These are phyloP conservation scores for Cryptococcus neoformans DNA, from an alignment of 1,284 basidiomycete genomes.

Conservation along the genomic window DNA sequence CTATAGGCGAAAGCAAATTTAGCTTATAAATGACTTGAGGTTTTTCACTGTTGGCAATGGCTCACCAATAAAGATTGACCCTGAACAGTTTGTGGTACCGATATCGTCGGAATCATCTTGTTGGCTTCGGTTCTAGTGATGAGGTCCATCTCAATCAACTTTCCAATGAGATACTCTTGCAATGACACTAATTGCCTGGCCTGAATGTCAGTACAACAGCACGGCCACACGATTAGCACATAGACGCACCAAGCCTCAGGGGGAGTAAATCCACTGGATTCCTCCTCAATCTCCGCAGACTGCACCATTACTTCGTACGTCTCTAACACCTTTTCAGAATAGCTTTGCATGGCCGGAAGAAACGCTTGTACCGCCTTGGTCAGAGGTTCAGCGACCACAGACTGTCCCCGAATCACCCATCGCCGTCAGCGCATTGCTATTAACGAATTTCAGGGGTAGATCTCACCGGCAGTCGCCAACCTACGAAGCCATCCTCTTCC, in stretches of 20 bases:
- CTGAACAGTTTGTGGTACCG: not conserved
- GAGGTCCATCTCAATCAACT: slow-evolving; percentile 25
- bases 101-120: slow-evolving; percentile 16
- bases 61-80: slow-evolving; percentile 20
- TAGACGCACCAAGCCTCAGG: slow-evolving; percentile 35
- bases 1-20: not conserved
- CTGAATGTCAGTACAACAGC: slow-evolving; percentile 6
- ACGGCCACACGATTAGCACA: slow-evolving; percentile 3
- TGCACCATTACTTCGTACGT: slow-evolving; percentile 11
- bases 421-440: not conserved
- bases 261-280: slow-evolving; percentile 25
- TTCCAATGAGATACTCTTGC: slow-evolving; percentile 27
- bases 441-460: not conserved
- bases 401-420: slow-evolving; percentile 2
- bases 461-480: slow-evolving; percentile 6
- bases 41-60: not conserved
- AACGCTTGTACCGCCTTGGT: not conserved
- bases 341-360: slow-evolving; percentile 12
- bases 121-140: slow-evolving; percentile 19
- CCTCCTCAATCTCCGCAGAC: slow-evolving; percentile 29
- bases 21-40: not conserved
- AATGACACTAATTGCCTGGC: slow-evolving; percentile 22
- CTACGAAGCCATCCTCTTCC: slow-evolving; percentile 33
- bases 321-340: slow-evolving; percentile 11
- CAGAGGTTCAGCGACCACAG: slow-evolving; percentile 7